Base-by-base conservation (phyloP, 2,329 filamentous ascomycete genomes). In the Ophiocordyceps camponoti-rufipedis region DNA sequence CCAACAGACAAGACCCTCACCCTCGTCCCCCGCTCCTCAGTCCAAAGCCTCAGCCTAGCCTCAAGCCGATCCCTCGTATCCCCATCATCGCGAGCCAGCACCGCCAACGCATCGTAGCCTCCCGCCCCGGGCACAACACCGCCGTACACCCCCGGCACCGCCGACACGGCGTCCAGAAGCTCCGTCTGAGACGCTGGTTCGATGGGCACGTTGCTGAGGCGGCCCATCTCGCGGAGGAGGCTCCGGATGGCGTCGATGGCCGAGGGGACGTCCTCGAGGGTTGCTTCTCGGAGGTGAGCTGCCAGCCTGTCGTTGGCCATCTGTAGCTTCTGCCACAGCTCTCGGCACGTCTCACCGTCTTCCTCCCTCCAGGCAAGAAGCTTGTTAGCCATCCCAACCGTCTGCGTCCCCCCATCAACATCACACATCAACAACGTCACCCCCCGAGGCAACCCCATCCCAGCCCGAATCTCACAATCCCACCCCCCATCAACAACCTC, bases 71-170 rank as follows among this genome's bases (percentile, higher is more conserved):
- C 57, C 46, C 81, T 65, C 1, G 85, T 84, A 43, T 71, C 72
- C 33, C 69, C 70, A 45, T 83, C 78, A 54, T 95, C 85, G 54
- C 74, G 72, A 51, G 94, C 75, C 48, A 98, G 62, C 48, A 98
- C 61, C 1, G 82, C 83, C 46, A 94, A 72, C 1, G 91, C 91
- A 67, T 98, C 91, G 56, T 84, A 95, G 0, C 91, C 91, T 10
- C 91, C 91, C 0, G 91, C 91, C 0, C 91, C 91, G 0, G 91
- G 91, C 0, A 95, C 91, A 0, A 96, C 86, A 0, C 88, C 91
- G 1, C 87, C 88, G 51, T 88, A 75, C 3, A 96, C 87, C 6
- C 89, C 91, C 0, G 82, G 72, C 1, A 95, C 65, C 4, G 53
- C 56, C n/a, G 64, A 74, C 47, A 89, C 71, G 10, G 78, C 83